Base-by-base conservation (phyloP, 129 eudicot genomes). In the Centrapalus pauciflorus region DNA sequence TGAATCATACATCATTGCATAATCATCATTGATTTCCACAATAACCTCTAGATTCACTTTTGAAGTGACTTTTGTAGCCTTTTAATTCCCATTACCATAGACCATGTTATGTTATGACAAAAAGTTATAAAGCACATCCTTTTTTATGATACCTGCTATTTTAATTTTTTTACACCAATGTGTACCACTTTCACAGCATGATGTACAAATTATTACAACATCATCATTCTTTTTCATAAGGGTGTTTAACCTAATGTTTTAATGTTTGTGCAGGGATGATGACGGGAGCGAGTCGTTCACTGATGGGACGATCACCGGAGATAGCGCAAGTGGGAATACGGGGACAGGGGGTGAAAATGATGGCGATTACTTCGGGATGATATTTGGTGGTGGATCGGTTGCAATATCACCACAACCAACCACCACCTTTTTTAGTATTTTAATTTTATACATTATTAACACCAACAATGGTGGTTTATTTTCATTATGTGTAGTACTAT, bases 281-380 rank as follows among this genome's bases (percentile, higher is more conserved):
- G 72, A 74, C 26, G 58, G 78, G 62, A 74, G 66, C 63, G 59
- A 61, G 48, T 55, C 82, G 13, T 78, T 55, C 51, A 82, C 65
- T n/a, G 84, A 66, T 29, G 88, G 92, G 33, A 35, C 81, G 23
- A 65, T 84, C 41, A 71, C 80, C 5, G 86, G 84, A 27, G 82
- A 78, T 23, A 72, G 85, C 5, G 60, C 72, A 23, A 70, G 72
- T 19, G 72, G 89, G 43, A 73, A 61, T 55, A 64, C 64, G 0
- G 81, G 83, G 11, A 55, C 66, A 27, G 49, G 70, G 10, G 57
- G 75, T 23, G 69, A 64, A 1, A 64, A 68, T 7, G 82, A 69
- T 21, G 80, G 74, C 33, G 86, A 86, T 65, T 77, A 54, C 46
- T 83, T 80, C 12, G 89, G 89, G 55, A 86, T 83, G 95, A 71